These are phyloP conservation scores for Saccharum spontaneum DNA, from an alignment of 176 grass and related monocot genomes.

Conservation along the genomic window DNA sequence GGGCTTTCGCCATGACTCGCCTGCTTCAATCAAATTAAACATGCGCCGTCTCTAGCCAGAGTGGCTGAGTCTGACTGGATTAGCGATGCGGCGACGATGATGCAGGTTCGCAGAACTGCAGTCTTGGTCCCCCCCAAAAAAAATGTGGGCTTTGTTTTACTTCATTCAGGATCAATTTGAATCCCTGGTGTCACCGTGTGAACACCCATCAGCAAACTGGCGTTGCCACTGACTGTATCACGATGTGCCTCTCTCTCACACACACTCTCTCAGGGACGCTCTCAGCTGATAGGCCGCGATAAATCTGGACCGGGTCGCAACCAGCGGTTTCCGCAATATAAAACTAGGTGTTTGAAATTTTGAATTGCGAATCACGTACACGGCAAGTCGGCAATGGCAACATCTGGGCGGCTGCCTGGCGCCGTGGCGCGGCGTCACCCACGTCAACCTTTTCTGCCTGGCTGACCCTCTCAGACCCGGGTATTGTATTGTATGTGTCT, in stretches of 20 bases:
- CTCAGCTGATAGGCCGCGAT: too few species aligned
- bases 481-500: too few species aligned
- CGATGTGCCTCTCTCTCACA: neutral
- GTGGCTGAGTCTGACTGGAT: neutral
- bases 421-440: neutral
- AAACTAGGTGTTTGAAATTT: neutral
- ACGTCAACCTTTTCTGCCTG: constrained; percentile 31
- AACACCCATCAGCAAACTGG: neutral
- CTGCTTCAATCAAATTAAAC: neutral
- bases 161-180: neutral
- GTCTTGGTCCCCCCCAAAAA: too few species aligned
- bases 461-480: neutral
- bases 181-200: neutral
- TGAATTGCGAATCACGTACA: neutral
- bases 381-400: neutral
- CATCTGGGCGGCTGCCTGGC: too few species aligned
- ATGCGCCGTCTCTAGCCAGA: neutral
- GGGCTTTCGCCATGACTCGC: neutral
- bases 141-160: neutral
- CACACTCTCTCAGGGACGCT: too few species aligned
- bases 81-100: neutral
- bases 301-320: constrained; percentile 24
- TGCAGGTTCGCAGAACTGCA: neutral
- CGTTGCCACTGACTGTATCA: neutral
- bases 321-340: neutral